Evolutionary conservation across 345 rosid genomes (phyloP).

Genomic region (Aquilaria sinensis): DNA sequence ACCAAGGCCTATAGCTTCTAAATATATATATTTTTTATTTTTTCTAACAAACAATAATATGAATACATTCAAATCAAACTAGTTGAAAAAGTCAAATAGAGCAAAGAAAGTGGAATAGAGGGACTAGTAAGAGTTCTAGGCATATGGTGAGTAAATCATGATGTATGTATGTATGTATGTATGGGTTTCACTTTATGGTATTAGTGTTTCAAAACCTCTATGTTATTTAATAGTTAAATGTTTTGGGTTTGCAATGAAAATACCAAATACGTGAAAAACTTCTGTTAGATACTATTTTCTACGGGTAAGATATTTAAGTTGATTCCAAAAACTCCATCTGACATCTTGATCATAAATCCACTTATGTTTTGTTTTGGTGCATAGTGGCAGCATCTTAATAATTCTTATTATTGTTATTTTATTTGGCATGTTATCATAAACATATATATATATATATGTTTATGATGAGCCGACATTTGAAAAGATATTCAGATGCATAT

Average conservation of each 20-base stretch:
- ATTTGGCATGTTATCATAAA: neutral
- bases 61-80: no score
- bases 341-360: neutral
- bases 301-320: slow-evolving; percentile 36
- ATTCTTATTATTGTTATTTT: neutral
- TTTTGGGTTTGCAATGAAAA: slow-evolving; percentile 74
- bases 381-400: neutral
- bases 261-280: slow-evolving; percentile 95
- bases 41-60: no score
- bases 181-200: no score
- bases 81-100: no score
- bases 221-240: slow-evolving; percentile 18
- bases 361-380: neutral
- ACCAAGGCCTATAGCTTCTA: no score
- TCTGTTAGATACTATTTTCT: slow-evolving; percentile 82
- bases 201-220: no score
- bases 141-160: no score
- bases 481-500: slow-evolving; percentile 76
- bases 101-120: no score
- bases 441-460: slow-evolving; percentile 35
- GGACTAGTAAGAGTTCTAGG: no score
- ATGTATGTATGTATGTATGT: no score
- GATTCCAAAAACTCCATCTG: neutral
- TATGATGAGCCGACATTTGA: slow-evolving; percentile 90
- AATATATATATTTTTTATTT: no score